Base-by-base conservation (phyloP, 176 grass and related monocot genomes). In the Juncus inflexus region DNA sequence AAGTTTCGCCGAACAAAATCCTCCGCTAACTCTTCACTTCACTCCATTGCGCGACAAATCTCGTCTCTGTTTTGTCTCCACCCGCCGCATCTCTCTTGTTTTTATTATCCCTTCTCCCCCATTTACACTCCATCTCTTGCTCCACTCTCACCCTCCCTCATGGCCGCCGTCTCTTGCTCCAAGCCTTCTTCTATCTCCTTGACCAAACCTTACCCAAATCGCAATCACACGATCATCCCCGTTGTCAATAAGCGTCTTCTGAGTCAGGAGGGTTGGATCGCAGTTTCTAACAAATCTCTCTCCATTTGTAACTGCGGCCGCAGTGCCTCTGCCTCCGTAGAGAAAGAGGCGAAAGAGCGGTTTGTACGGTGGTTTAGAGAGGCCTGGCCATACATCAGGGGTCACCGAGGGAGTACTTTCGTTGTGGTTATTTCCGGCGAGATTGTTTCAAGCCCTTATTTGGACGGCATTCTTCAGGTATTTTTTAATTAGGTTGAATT, bases 331-430 rank as follows among this genome's bases (percentile, higher is more conserved):
- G 19, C 42, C 3, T 74, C 74, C 43, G 40, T 54, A 3, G 36
- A 70, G 9, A 52, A 67, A 50, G 58, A 53, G 45, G 47, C 19
- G 43, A 43, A 77, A n/a, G 74, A 83, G 70, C 73, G 84, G 54
- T 88, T 97, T 15, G 92, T 97, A 0, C 52, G 79, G 15, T 97
- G 86, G 70, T 91, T 97, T 39, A 77, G 82, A 36, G 77, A 91
- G 79, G 87, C 91, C 41, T 96, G 87, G 87, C 84, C 87, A 40
- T 96, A 96, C 53, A 88, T 96, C 62, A 65, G 84, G 42, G 87
- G 81, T 9, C 91, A 96, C 74, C 80, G 84, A 15, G 84, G 87
- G 53, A 88, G 84, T 75, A 88, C 79, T 16, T 96, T 91, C 62
- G 81, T 96, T 61, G 87, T 88, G 51, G 84, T 96, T 57, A 72